Evolutionary conservation across 2,329 filamentous ascomycete genomes (phyloP), one percentile per base, ranked within the genome.

Genomic region (Mycosphaerella sp.): DNA sequence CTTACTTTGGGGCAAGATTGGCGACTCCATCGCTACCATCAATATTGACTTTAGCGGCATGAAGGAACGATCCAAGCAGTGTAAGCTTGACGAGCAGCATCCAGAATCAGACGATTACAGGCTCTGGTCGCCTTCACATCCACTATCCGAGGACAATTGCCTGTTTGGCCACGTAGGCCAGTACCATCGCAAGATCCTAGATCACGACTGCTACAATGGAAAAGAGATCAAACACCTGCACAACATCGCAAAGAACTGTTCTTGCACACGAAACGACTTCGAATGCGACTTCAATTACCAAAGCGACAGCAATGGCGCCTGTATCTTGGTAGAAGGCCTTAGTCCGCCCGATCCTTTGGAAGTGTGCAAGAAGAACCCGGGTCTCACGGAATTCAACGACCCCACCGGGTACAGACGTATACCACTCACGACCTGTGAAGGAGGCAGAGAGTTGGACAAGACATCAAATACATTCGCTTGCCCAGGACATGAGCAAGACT

Each of bases 231-330:
- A 54, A 56, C 81, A 83, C 57, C 75, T 91, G 21, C 85, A 90
- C 69, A 78, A 79, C 59, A 83, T 87, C 59, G 73, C 73, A 14
- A 72, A 79, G 57, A 89, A 94, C 68, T 98, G 93, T 75, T 77
- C 80, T 53, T 98, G 93, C 72, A 86, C 82, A 7, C 79, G 89
- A 46, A 79, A 81, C 52, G 93, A 98, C 71, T 98, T 85, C 67
- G 93, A 98, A 77, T 98, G 93, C 71, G 91, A 94, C 67, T 98
- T 89, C 77, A 98, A 98, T 70, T 98, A 81, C 69, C 84, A 97
- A 67, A 81, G 86, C 41, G 81, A 87, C 68, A 78, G 73, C 25
- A 86, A 90, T 64, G 85, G 86, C 42, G 81, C 85, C 56, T 98
- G 93, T 71, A 70, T 70, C 4, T 80, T 94, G 10, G 89, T 97